Evolutionary conservation across 306 rosid species (phyloP).

Genomic region (Luffa acutangula): DNA sequence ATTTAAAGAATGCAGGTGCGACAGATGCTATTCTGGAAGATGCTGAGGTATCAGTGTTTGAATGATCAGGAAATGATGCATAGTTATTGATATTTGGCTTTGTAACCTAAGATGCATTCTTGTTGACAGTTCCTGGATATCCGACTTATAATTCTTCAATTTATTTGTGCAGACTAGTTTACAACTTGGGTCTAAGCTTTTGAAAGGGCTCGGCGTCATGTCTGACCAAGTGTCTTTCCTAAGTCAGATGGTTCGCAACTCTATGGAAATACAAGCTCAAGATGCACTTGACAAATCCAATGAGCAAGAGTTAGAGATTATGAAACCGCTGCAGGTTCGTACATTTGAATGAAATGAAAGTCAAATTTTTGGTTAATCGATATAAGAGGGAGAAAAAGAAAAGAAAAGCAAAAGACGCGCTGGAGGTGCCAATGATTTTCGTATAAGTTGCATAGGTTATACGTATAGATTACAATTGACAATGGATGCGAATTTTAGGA

Average conservation of each 20-base stretch:
- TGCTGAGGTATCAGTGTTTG: slow-evolving; percentile 53
- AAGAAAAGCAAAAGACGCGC: neutral
- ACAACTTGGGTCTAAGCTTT: slow-evolving; percentile 91
- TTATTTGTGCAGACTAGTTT: slow-evolving; percentile 73
- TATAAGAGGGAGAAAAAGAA: neutral
- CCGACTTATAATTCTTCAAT: slow-evolving; percentile 11
- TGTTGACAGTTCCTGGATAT: neutral
- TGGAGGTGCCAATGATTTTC: neutral
- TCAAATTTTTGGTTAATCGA: neutral
- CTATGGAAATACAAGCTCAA: slow-evolving; percentile 90
- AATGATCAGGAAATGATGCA: neutral
- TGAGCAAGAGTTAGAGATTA: slow-evolving; percentile 33
- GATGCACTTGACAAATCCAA: slow-evolving; percentile 39
- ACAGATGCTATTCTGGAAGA: slow-evolving; percentile 87
- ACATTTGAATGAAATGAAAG: slow-evolving; percentile 12
- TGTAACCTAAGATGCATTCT: neutral
- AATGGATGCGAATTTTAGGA: neutral
- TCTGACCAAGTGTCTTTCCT: slow-evolving; percentile 90
- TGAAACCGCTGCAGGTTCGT: slow-evolving; percentile 84
- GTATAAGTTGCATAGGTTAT: neutral
- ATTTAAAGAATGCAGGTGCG: slow-evolving; percentile 82
- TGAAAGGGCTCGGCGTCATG: slow-evolving; percentile 92
- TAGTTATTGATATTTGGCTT: neutral
- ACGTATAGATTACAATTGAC: neutral
- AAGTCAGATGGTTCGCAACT: slow-evolving; percentile 71